A percentile compares a stretch with the other conserved stretches of the same genome.
These are phyloP conservation scores for Lachancea cidri DNA, from an alignment of 805 yeast genomes.

Conservation along the genomic window DNA sequence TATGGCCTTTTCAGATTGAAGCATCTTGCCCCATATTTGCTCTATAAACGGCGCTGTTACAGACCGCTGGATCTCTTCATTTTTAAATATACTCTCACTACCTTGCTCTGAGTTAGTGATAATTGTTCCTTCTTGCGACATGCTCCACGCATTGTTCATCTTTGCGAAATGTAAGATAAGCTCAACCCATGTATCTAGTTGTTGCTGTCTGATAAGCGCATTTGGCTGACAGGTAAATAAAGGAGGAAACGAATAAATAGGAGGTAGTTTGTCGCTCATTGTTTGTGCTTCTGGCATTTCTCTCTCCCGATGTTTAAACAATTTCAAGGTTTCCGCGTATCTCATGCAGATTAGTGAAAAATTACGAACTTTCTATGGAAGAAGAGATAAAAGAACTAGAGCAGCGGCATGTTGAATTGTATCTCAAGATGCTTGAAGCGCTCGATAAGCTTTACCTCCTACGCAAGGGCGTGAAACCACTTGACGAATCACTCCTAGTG, in stretches of 20 bases:
- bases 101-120: neutral
- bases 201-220: slow-evolving; percentile 68
- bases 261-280: slow-evolving; percentile 29
- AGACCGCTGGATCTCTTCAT: slow-evolving; percentile 45
- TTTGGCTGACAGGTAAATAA: slow-evolving; percentile 88
- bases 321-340: neutral
- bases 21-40: slow-evolving; percentile 54
- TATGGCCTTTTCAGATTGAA: slow-evolving; percentile 51
- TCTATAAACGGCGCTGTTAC: slow-evolving; percentile 50
- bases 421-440: slow-evolving; percentile 29
- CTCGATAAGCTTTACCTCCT: slow-evolving; percentile 32
- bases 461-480: slow-evolving; percentile 9
- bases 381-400: slow-evolving; percentile 18
- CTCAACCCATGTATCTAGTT: slow-evolving; percentile 70
- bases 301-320: neutral
- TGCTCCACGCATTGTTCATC: slow-evolving; percentile 48
- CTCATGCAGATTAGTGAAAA: neutral
- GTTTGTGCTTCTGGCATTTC: neutral
- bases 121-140: slow-evolving; percentile 32
- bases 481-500: slow-evolving; percentile 5
- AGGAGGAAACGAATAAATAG: slow-evolving; percentile 78
- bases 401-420: slow-evolving; percentile 29
- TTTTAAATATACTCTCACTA: slow-evolving; percentile 40
- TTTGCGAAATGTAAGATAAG: slow-evolving; percentile 60
- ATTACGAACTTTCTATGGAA: slow-evolving; percentile 1